Conservation (phyloP, 768 basidiomycete genomes). For the Rhizopogon vulgaris region DNA sequence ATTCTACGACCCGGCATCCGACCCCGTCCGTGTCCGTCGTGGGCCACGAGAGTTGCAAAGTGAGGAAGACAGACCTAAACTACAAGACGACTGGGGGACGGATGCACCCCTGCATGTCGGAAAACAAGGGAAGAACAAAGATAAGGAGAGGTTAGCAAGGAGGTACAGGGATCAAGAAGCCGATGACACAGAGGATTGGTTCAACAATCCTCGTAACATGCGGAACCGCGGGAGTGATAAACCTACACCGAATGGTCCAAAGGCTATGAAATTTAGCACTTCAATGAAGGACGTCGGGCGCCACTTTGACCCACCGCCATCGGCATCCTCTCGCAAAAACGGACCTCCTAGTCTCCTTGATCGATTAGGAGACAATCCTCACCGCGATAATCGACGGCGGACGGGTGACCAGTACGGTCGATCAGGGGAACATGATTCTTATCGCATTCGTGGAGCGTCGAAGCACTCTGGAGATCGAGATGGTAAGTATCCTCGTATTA, state of each 20-base stretch:
- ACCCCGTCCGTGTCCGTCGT: conserved; percentile 26
- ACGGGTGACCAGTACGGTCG: not conserved
- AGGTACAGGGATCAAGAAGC: conserved; percentile 44
- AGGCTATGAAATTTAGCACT: conserved; percentile 32
- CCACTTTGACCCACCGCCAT: conserved; percentile 14
- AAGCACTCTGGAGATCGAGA: conserved; percentile 10
- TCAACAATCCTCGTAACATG: conserved; percentile 33
- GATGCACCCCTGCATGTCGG: conserved; percentile 57
- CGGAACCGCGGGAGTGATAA: conserved; percentile 21
- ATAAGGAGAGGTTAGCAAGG: conserved; percentile 48
- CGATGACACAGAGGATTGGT: conserved; percentile 60
- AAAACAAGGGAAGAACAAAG: conserved; percentile 54
- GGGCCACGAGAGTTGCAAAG: conserved; percentile 30
- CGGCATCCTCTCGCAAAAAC: conserved; percentile 14
- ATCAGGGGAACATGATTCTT: conserved; percentile 2
- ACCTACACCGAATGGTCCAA: conserved; percentile 14
- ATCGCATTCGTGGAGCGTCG: conserved; percentile 28
- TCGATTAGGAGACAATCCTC: conserved; percentile 18
- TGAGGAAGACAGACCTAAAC: conserved; percentile 18
- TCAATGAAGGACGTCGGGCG: conserved; percentile 24
- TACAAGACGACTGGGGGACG: conserved; percentile 41
- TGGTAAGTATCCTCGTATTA: conserved; percentile 9
- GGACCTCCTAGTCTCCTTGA: conserved; percentile 27
- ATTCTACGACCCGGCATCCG: conserved; percentile 45
- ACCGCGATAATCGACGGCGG: conserved; percentile 5